Base-by-base conservation (phyloP, 495 filamentous ascomycete genomes). In the Lophiotrema nucula region DNA sequence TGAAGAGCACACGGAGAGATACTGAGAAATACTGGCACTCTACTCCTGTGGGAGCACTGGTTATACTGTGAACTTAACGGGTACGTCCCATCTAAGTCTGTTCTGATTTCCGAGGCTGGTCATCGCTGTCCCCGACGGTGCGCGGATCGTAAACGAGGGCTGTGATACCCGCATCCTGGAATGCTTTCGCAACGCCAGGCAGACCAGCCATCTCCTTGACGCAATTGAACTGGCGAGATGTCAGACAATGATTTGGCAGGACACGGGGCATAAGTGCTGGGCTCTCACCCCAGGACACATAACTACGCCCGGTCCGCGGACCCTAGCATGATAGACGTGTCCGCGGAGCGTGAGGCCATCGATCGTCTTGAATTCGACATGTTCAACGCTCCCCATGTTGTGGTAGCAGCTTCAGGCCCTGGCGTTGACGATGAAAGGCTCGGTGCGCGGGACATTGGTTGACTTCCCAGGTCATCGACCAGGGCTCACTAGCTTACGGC, bases 101-200 rank as follows among this genome's bases (percentile, higher is more conserved):
- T n/a, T n/a, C n/a, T n/a, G n/a, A n/a, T n/a, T n/a, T n/a, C n/a
- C n/a, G n/a, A n/a, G n/a, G n/a, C n/a, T n/a, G n/a, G n/a, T n/a
- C n/a, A 16, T 68, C 75, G 45, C 75, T 77, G 2, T 28, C 44
- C 1, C 76, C 76, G 4, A 67, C 45, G 28, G 41, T 68, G 15
- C 77, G 70, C 0, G 73, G 58, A 47, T 80, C 76, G 53, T 77
- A 80, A 18, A 74, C 23, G 0, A 79, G 62, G 0, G 62, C 77
- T 0, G 70, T 77, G 35, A 73, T 67, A 12, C 71, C 72, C 0
- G 21, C 5, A 0, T 28, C 15, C 26, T 79, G 76, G 56, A 78
- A 78, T 3, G 15, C 4, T 48, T 67, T 68, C 13, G 76, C 73
- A 0, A 72, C 52, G 0, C 66, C 67, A 0, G 74, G 65, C 0